These are phyloP conservation scores for Cystofilobasidium macerans DNA, from an alignment of 768 basidiomycete genomes.

Conservation along the genomic window DNA sequence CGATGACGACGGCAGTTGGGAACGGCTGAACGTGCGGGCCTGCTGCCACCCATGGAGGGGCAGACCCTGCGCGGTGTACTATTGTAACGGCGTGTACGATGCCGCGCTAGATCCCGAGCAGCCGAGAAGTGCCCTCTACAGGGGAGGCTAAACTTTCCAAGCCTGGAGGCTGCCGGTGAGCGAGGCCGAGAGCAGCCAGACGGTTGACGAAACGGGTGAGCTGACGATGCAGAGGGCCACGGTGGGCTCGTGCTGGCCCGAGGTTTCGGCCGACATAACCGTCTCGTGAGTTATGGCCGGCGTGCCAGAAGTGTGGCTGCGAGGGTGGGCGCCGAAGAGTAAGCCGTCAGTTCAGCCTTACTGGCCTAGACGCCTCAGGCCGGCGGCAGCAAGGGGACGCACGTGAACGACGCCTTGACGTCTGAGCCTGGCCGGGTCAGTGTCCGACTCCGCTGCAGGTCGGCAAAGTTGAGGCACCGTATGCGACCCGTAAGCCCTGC, in stretches of 20 bases:
- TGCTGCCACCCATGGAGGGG: too few relatives aligned
- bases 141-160: slow-evolving; percentile 39
- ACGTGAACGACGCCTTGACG: slow-evolving; percentile 32
- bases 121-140: too few relatives aligned
- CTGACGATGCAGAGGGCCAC: slow-evolving; percentile 77
- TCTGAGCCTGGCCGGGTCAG: slow-evolving; percentile 42
- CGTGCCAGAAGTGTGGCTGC: slow-evolving; percentile 34
- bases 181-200: slow-evolving; percentile 71
- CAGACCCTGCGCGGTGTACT: background rate
- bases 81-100: slow-evolving; percentile 2
- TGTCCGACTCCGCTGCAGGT: background rate
- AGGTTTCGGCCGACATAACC: slow-evolving; percentile 40
- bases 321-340: slow-evolving; percentile 16
- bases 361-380: slow-evolving; percentile 44
- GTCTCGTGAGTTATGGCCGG: slow-evolving; percentile 5
- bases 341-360: slow-evolving; percentile 7
- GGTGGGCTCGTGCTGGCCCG: slow-evolving; percentile 80
- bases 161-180: slow-evolving; percentile 81
- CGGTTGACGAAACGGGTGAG: slow-evolving; percentile 80
- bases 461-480: slow-evolving; percentile 4
- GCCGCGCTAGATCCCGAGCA: background rate
- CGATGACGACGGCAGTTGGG: background rate
- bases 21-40: too few relatives aligned
- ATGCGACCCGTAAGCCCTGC: background rate
- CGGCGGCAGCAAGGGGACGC: slow-evolving; percentile 20